phyloP scores from a whole-genome alignment of 1,139 yeast species.

The Wickerhamomyces sp. region DNA sequence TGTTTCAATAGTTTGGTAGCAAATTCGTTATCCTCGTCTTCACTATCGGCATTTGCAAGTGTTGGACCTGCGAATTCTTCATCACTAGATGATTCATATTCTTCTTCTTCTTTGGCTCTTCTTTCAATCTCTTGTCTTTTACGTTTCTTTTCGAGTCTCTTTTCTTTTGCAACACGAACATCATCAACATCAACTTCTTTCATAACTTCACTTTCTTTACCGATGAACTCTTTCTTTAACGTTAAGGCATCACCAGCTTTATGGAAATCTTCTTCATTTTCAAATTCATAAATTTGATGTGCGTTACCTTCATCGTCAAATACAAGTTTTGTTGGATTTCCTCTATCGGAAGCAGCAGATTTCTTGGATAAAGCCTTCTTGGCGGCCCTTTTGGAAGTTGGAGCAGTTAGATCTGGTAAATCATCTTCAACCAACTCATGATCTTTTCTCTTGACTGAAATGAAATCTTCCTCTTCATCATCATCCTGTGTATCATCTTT shows the following conservation, averaged over 20 bases:
- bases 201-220: conserved; percentile 66
- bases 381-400: conserved; percentile 81
- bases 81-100: conserved; percentile 23
- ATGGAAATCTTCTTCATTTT: conserved; percentile 82
- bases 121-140: conserved; percentile 78
- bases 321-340: conserved; percentile 70
- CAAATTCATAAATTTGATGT: conserved; percentile 86
- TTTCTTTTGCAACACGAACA: conserved; percentile 75
- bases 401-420: conserved; percentile 51
- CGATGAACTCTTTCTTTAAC: conserved; percentile 66
- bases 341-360: conserved; percentile 56
- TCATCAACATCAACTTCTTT: conserved; percentile 67
- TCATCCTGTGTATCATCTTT: conserved; percentile 45
- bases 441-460: conserved; percentile 72
- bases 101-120: conserved; percentile 41
- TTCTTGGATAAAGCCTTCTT: conserved; percentile 88
- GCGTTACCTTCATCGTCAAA: conserved; percentile 95
- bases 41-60: conserved; percentile 4
- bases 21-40: conserved; percentile 12
- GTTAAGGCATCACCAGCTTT: conserved; percentile 67
- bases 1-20: conserved; percentile 15
- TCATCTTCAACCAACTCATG: conserved; percentile 65
- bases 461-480: conserved; percentile 73
- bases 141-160: conserved; percentile 85
- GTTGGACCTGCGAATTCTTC: conserved; percentile 18